phyloP scores from a whole-genome alignment of 495 filamentous ascomycete genomes.

The Trichoderma gamsii region DNA sequence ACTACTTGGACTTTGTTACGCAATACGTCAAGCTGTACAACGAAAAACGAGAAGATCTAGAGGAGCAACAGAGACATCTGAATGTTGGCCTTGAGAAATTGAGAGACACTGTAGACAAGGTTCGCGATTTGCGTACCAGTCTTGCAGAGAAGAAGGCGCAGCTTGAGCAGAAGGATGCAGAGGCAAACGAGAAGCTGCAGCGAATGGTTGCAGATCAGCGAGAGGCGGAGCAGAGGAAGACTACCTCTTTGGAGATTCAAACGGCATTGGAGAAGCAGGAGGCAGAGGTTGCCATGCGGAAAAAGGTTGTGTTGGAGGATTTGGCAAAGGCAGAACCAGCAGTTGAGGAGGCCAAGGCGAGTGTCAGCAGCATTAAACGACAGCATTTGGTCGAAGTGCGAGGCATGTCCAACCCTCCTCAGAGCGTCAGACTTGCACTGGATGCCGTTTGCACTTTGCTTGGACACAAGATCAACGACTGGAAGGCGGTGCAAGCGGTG shows the following conservation, averaged over 20 bases:
- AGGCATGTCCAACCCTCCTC: slow-evolving; percentile 88
- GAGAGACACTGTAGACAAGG: slow-evolving; percentile 96
- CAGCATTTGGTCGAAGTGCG: slow-evolving; percentile 96
- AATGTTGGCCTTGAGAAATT: slow-evolving; percentile 97
- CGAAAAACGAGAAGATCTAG: slow-evolving; percentile 95
- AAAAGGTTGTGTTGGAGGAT: slow-evolving; percentile 79
- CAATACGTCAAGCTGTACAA: slow-evolving; percentile 97
- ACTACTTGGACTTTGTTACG: slow-evolving; percentile 96
- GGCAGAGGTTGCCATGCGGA: slow-evolving; percentile 74
- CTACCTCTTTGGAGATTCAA: slow-evolving; percentile 81
- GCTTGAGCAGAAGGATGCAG: slow-evolving; percentile 84
- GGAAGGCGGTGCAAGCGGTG: slow-evolving; percentile 84
- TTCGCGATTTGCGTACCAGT: slow-evolving; percentile 81
- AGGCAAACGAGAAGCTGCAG: slow-evolving; percentile 95
- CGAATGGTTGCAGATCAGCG: slow-evolving; percentile 95
- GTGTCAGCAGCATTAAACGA: slow-evolving; percentile 94
- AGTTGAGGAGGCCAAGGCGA: slow-evolving; percentile 85
- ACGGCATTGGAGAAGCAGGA: slow-evolving; percentile 82
- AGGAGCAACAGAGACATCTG: slow-evolving; percentile 96
- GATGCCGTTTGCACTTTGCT: slow-evolving; percentile 93
- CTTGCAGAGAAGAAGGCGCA: slow-evolving; percentile 90
- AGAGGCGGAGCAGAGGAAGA: slow-evolving; percentile 88
- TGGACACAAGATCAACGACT: slow-evolving; percentile 81
- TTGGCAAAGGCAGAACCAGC: slow-evolving; percentile 89
- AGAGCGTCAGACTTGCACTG: slow-evolving; percentile 82